phyloP scores from a whole-genome alignment of 345 rosid genomes.

The Arabidopsis thaliana region TAIR10.1 NC_003070.9:1831001-1831500 shows the following conservation, averaged over 20 bases:
- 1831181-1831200: constrained; percentile 94
- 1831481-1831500: constrained; percentile 78
- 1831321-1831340: constrained; percentile 90
- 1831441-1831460: constrained; percentile 91
- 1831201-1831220: constrained; percentile 88
- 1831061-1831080: constrained; percentile 93
- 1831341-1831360: constrained; percentile 92
- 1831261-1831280: constrained; percentile 78
- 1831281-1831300: constrained; percentile 74
- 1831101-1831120: constrained; percentile 61
- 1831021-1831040: constrained; percentile 90
- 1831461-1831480: constrained; percentile 78
- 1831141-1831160: constrained; percentile 99
- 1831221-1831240: constrained; percentile 75
- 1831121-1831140: constrained; percentile 82
- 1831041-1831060: constrained; percentile 95
- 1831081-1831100: constrained; percentile 78
- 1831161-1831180: constrained; percentile 96
- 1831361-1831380: constrained; percentile 55
- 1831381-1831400: constrained; percentile 66
- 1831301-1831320: constrained; percentile 88
- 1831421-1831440: constrained; percentile 60
- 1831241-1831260: constrained; percentile 67
- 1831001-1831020: constrained; percentile 87
- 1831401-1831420: constrained; percentile 60